phyloP scores from a whole-genome alignment of 768 basidiomycete species.

The Lepiota venenata region DNA sequence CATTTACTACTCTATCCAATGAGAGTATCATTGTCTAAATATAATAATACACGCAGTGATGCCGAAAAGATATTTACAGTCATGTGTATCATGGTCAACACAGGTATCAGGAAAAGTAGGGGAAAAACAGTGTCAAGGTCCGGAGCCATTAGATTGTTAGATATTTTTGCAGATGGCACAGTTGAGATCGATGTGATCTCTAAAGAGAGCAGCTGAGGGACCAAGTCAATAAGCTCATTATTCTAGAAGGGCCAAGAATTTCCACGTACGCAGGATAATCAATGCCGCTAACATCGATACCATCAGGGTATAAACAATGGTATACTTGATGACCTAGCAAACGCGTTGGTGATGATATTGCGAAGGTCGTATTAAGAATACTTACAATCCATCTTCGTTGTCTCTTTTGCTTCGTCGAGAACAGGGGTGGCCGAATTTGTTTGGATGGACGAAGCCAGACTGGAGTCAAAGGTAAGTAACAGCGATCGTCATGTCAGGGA shows the following conservation, averaged over 20 bases:
- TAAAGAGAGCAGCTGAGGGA: conserved; percentile 71
- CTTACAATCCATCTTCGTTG: conserved; percentile 86
- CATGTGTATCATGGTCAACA: conserved; percentile 3
- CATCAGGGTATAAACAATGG: conserved; percentile 75
- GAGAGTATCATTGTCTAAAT: conserved; percentile 12
- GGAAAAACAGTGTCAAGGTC: neutral
- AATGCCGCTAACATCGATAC: conserved; percentile 77
- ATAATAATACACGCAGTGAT: conserved; percentile 14
- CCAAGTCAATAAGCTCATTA: conserved; percentile 10
- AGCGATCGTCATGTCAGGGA: neutral
- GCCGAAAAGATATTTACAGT: conserved; percentile 3
- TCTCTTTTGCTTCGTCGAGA: conserved; percentile 91
- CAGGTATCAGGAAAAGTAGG: conserved; percentile 1
- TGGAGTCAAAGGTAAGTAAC: conserved; percentile 22
- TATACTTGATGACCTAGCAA: conserved; percentile 74
- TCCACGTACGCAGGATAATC: conserved; percentile 72
- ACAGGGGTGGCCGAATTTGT: conserved; percentile 90
- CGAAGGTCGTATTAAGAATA: conserved; percentile 21
- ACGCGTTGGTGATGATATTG: conserved; percentile 2
- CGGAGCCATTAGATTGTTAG: conserved; percentile 46
- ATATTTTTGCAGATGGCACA: conserved; percentile 87
- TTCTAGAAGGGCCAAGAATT: neutral
- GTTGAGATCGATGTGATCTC: conserved; percentile 69
- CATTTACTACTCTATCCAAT: conserved; percentile 4
- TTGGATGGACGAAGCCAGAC: conserved; percentile 96